Conservation (phyloP, 2,329 filamentous ascomycete species). For the Polychaeton citri region DNA sequence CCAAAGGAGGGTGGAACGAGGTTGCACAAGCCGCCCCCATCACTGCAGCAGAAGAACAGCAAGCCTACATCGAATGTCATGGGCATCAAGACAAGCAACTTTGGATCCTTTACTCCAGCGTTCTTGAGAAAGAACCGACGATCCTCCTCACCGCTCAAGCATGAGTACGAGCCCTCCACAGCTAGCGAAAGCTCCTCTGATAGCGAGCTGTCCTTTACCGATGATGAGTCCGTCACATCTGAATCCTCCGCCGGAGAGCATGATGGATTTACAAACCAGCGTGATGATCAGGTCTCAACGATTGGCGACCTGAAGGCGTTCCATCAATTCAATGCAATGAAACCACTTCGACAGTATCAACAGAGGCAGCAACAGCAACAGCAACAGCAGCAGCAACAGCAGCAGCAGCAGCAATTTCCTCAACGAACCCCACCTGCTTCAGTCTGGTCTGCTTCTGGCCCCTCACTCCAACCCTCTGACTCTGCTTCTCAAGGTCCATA, state of each 20-base stretch:
- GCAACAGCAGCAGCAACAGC: conserved; percentile 20
- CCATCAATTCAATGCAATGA: conserved; percentile 13
- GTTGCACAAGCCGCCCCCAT: conserved; percentile 15
- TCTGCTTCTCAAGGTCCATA: conserved; percentile 68
- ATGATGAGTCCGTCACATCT: conserved; percentile 36
- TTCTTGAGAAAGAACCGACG: conserved; percentile 45
- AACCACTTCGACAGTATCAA: conserved; percentile 18
- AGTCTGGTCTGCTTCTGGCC: conserved; percentile 25
- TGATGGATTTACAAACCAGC: conserved; percentile 19
- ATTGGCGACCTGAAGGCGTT: conserved; percentile 23
- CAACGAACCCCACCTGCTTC: conserved; percentile 8
- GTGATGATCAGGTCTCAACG: conserved; percentile 12
- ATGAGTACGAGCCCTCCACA: conserved; percentile 85
- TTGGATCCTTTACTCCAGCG: conserved; percentile 22
- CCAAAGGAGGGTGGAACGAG: background rate
- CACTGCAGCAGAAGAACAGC: conserved; percentile 19
- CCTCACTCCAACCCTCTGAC: conserved; percentile 62
- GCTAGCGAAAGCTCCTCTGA: conserved; percentile 48
- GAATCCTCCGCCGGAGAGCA: conserved; percentile 46
- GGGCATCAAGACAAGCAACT: conserved; percentile 12
- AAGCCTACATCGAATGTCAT: conserved; percentile 30
- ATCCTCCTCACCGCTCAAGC: conserved; percentile 85
- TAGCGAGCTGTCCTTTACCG: conserved; percentile 39
- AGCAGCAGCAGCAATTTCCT: conserved; percentile 9
- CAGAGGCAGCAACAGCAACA: conserved; percentile 1